Evolutionary conservation across 2,329 filamentous ascomycete genomes (phyloP).

Genomic region (Metarhizium guizhouense): DNA sequence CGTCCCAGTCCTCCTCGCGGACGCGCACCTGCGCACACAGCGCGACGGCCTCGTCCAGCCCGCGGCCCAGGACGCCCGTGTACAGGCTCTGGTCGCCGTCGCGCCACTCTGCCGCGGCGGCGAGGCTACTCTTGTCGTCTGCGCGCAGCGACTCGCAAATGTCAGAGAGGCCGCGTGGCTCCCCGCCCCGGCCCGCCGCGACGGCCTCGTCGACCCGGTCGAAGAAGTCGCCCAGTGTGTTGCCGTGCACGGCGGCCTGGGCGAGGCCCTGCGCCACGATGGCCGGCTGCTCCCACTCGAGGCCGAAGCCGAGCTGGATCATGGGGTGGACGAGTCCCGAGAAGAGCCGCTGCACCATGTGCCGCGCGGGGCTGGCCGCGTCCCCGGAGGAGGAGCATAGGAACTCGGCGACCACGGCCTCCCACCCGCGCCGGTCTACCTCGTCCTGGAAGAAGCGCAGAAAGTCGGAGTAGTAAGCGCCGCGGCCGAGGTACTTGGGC

Average conservation of each 20-base stretch:
- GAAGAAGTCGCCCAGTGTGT: slow-evolving; percentile 47
- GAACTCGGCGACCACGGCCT: slow-evolving; percentile 54
- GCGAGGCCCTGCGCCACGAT: slow-evolving; percentile 75
- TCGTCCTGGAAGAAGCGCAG: slow-evolving; percentile 68
- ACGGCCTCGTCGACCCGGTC: slow-evolving; percentile 40
- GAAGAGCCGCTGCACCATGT: slow-evolving; percentile 61
- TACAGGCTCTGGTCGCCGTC: slow-evolving; percentile 53
- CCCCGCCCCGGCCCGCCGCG: slow-evolving; percentile 11
- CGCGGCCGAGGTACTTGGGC: slow-evolving; percentile 52
- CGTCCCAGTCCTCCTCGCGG: slow-evolving; percentile 44
- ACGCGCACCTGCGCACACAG: slow-evolving; percentile 52
- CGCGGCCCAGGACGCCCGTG: slow-evolving; percentile 58
- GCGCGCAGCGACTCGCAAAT: slow-evolving; percentile 51
- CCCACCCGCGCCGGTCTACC: slow-evolving; percentile 54
- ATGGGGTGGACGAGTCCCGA: slow-evolving; percentile 67
- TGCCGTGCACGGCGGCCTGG: slow-evolving; percentile 61
- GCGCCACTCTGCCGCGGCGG: slow-evolving; percentile 32
- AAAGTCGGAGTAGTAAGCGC: slow-evolving; percentile 59
- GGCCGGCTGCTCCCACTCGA: slow-evolving; percentile 75
- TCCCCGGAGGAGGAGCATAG: slow-evolving; percentile 48
- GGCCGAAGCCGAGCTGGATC: slow-evolving; percentile 76
- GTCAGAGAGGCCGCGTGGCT: slow-evolving; percentile 27
- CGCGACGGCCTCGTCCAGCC: slow-evolving; percentile 52
- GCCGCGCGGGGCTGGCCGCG: slow-evolving; percentile 50
- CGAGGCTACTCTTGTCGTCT: slow-evolving; percentile 47